Conservation (phyloP, 306 rosid species). For the Quercus suber region DNA sequence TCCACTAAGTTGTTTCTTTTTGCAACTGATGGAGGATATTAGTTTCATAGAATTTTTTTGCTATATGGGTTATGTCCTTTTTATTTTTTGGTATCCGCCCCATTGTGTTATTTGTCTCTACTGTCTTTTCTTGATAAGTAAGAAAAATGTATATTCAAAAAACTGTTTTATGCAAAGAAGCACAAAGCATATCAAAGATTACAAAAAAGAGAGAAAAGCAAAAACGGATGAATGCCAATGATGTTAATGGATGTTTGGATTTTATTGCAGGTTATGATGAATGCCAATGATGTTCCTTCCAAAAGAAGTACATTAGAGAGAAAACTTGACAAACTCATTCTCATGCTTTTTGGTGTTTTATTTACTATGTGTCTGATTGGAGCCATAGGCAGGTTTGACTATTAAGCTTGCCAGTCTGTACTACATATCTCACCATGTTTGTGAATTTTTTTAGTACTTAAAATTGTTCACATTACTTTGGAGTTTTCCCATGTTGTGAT, state of each 20-base stretch:
- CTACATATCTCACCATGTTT: constrained; percentile 7
- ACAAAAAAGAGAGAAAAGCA: too few species aligned
- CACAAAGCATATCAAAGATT: too few species aligned
- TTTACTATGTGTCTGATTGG: constrained; percentile 82
- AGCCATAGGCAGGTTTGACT: constrained; percentile 77
- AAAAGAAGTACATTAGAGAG: constrained; percentile 97
- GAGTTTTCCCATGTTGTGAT: background rate
- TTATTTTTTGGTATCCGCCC: background rate
- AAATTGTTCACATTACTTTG: background rate
- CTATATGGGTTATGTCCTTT: background rate
- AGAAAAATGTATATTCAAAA: too few species aligned
- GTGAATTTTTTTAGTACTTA: background rate
- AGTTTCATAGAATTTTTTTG: background rate
- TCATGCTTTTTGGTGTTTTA: constrained; percentile 67
- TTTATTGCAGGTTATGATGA: constrained; percentile 92
- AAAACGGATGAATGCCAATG: background rate
- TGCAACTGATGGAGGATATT: background rate
- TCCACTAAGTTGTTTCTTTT: background rate
- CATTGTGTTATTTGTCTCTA: constrained; percentile 1
- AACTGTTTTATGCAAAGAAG: too few species aligned
- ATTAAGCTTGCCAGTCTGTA: constrained; percentile 16
- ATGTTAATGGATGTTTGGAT: constrained; percentile 21
- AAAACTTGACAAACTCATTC: constrained; percentile 95
- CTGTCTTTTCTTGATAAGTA: constrained; percentile 19
- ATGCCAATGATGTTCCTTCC: constrained; percentile 95